Conservation (phyloP, 2,329 filamentous ascomycete species). For the Phyllosticta ampelicida region DNA sequence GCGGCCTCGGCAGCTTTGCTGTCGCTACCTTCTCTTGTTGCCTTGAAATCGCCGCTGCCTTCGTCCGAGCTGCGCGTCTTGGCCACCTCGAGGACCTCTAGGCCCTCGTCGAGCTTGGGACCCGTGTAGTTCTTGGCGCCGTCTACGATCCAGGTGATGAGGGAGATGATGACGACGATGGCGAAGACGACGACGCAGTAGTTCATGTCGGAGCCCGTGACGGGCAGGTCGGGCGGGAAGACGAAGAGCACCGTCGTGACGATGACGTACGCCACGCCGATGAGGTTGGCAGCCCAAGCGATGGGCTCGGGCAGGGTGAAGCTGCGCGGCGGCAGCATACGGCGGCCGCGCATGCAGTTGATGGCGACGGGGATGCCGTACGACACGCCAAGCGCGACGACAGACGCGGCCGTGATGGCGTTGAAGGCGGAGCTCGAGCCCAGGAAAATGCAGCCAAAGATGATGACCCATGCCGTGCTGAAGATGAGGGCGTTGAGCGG, state of each 20-base stretch:
- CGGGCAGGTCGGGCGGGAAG: constrained; percentile 57
- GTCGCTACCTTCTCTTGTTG: background rate
- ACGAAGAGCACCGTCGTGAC: constrained; percentile 67
- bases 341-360: constrained; percentile 56
- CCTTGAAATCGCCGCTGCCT: background rate
- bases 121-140: constrained; percentile 51
- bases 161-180: constrained; percentile 46
- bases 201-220: constrained; percentile 58
- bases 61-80: constrained; percentile 9
- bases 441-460: constrained; percentile 61
- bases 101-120: constrained; percentile 29
- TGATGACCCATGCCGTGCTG: constrained; percentile 49
- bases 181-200: constrained; percentile 48
- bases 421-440: constrained; percentile 59
- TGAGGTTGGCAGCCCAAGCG: constrained; percentile 49
- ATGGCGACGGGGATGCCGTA: constrained; percentile 66
- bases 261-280: constrained; percentile 54
- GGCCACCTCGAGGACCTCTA: constrained; percentile 32
- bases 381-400: constrained; percentile 60
- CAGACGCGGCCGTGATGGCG: constrained; percentile 58
- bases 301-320: constrained; percentile 46
- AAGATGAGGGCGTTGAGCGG: constrained; percentile 57
- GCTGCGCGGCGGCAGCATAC: constrained; percentile 48
- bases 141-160: constrained; percentile 49
- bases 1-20: background rate